phyloP scores from a whole-genome alignment of 495 filamentous ascomycete species.

The Astrocystis sublimbata region DNA sequence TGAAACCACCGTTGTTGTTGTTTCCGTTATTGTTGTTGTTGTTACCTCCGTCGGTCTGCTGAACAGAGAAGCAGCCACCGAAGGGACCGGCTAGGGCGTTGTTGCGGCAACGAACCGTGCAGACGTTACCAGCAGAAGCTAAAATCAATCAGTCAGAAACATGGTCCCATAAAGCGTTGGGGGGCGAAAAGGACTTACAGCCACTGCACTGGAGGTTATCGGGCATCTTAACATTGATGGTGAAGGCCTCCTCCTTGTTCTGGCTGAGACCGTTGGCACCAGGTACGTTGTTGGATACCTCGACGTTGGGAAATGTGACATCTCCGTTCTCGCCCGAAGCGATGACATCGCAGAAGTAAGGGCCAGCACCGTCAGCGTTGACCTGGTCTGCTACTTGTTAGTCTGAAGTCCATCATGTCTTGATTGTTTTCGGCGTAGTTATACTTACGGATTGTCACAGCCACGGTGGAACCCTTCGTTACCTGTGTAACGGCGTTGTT shows the following conservation, averaged over 20 bases:
- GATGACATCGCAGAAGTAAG: constrained; percentile 50
- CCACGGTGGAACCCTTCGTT: constrained; percentile 36
- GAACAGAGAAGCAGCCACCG: constrained; percentile 51
- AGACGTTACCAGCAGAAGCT: constrained; percentile 53
- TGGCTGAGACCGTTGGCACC: constrained; percentile 50
- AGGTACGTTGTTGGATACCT: constrained; percentile 47
- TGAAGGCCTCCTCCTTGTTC: constrained; percentile 46
- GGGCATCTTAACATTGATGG: constrained; percentile 49
- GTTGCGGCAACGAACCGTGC: constrained; percentile 59
- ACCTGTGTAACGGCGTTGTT: constrained; percentile 47
- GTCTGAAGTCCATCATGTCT: not conserved
- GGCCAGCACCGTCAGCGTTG: constrained; percentile 58
- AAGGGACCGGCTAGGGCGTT: constrained; percentile 58
- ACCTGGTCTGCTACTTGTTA: constrained; percentile 43
- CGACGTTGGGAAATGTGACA: constrained; percentile 42
- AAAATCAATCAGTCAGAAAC: not conserved
- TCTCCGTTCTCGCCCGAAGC: constrained; percentile 42
- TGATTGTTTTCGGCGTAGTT: not conserved
- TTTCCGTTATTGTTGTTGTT: constrained; percentile 25
- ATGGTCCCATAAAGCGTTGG: no score
- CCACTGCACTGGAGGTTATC: constrained; percentile 41
- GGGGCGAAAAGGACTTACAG: constrained; percentile 24
- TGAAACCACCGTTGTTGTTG: constrained; percentile 17
- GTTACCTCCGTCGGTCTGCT: constrained; percentile 44
- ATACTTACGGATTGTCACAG: constrained; percentile 43